Conservation (phyloP, 2,329 filamentous ascomycete species). For the Neonectria faginata region DNA sequence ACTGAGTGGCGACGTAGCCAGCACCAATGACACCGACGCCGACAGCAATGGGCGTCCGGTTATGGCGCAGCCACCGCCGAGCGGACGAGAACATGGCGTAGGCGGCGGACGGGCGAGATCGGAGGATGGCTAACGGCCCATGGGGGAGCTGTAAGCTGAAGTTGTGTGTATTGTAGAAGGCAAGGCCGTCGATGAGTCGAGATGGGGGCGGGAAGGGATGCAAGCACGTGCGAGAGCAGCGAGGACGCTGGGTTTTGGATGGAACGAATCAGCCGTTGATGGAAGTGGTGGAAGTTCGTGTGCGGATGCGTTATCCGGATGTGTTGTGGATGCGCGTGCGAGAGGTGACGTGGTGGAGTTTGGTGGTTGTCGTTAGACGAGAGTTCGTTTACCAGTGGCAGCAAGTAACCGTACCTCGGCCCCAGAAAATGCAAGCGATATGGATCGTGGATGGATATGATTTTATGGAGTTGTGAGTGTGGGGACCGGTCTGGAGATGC, state of each 20-base stretch:
- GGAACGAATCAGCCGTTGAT: not conserved
- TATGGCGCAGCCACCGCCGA: constrained; percentile 91
- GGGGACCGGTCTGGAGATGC: constrained; percentile 1
- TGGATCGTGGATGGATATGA: constrained; percentile 29
- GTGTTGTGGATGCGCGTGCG: constrained; percentile 4
- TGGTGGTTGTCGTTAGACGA: constrained; percentile 7
- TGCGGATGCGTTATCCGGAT: constrained; percentile 1
- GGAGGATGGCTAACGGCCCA: constrained; percentile 34
- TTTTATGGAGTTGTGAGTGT: constrained; percentile 1
- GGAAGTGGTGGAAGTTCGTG: constrained; percentile 11
- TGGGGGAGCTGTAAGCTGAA: constrained; percentile 21
- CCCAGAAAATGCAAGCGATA: constrained; percentile 28
- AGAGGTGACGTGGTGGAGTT: constrained; percentile 17
- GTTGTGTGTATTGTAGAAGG: constrained; percentile 6
- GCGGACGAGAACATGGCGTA: constrained; percentile 74
- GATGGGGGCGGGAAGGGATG: constrained; percentile 1
- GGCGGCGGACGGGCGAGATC: constrained; percentile 18
- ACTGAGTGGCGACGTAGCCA: constrained; percentile 92
- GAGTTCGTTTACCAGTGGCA: constrained; percentile 12
- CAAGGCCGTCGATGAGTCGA: constrained; percentile 4
- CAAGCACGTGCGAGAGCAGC: constrained; percentile 22
- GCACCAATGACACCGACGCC: constrained; percentile 88
- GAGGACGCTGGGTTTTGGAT: constrained; percentile 8
- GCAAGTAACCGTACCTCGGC: constrained; percentile 25
- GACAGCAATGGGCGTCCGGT: constrained; percentile 89